Percentiles rank a stretch among this genome's conserved stretches.
phyloP scores from a whole-genome alignment of 495 filamentous ascomycete genomes.

The Zalerion maritima region DNA sequence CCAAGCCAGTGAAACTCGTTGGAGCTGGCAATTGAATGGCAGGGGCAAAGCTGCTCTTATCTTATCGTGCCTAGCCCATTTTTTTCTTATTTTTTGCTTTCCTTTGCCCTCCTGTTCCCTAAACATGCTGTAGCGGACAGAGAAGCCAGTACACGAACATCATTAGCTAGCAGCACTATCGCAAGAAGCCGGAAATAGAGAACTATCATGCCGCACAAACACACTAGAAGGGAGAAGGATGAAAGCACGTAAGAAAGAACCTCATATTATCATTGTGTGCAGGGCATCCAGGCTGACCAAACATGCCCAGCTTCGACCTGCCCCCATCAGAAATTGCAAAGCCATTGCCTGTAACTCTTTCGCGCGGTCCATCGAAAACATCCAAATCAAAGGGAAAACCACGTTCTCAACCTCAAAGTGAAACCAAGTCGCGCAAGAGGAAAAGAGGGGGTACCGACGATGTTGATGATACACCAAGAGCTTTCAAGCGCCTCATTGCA shows the following conservation, averaged over 20 bases:
- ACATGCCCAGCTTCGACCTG: conserved; percentile 47
- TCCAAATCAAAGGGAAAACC: conserved; percentile 11
- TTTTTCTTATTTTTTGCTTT: too few relatives aligned
- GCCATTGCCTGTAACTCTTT: conserved; percentile 45
- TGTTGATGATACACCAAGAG: conserved; percentile 70
- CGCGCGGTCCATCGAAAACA: conserved; percentile 11
- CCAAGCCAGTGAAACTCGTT: too few relatives aligned
- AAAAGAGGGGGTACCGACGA: conserved; percentile 31
- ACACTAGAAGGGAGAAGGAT: conserved; percentile 47
- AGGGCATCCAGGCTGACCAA: conserved; percentile 5
- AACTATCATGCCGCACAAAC: conserved; percentile 79
- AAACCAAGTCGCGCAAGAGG: conserved; percentile 15
- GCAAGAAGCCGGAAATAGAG: too few relatives aligned
- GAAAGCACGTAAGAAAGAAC: conserved; percentile 20
- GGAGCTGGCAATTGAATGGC: too few relatives aligned
- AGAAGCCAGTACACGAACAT: too few relatives aligned
- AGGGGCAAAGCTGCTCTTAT: too few relatives aligned
- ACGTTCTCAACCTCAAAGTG: conserved; percentile 8
- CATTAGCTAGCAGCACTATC: too few relatives aligned
- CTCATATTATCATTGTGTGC: conserved; percentile 5
- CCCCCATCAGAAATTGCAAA: conserved; percentile 57
- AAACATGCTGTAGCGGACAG: too few relatives aligned
- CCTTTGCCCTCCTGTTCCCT: too few relatives aligned
- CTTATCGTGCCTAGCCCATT: too few relatives aligned
- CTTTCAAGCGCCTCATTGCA: conserved; percentile 71